These are phyloP conservation scores for Magnaporthiopsis poae DNA, from an alignment of 2,329 filamentous ascomycete species.

Conservation along the genomic window DNA sequence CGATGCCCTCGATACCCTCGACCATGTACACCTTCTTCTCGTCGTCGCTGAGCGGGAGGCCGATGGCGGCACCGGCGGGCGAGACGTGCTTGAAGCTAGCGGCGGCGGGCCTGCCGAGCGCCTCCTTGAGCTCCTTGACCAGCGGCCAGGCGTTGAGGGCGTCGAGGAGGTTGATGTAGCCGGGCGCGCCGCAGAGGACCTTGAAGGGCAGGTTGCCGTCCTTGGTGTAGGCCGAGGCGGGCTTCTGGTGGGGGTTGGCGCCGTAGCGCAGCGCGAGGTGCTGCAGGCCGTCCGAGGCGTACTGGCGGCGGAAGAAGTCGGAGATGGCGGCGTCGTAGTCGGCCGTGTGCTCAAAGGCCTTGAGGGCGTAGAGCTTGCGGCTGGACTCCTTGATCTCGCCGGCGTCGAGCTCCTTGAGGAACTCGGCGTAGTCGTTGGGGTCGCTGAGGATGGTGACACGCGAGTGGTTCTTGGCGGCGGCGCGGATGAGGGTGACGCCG, in stretches of 20 bases:
- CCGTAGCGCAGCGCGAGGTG: conserved; percentile 84
- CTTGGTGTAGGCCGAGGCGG: conserved; percentile 71
- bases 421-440: conserved; percentile 84
- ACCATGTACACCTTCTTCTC: conserved; percentile 99
- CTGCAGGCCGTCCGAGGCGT: conserved; percentile 75
- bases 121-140: conserved; percentile 88
- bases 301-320: conserved; percentile 95
- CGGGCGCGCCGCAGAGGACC: conserved; percentile 77
- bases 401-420: conserved; percentile 78
- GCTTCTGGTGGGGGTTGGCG: conserved; percentile 96
- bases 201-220: conserved; percentile 81
- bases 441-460: conserved; percentile 94
- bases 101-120: conserved; percentile 77
- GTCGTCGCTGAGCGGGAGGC: conserved; percentile 70
- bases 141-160: conserved; percentile 93
- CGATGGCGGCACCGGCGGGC: conserved; percentile 88
- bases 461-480: conserved; percentile 94
- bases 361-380: conserved; percentile 83
- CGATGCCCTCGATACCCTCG: conserved; percentile 82
- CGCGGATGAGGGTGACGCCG: conserved; percentile 89
- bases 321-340: conserved; percentile 93
- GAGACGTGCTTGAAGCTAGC: conserved; percentile 99
- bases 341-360: conserved; percentile 96
- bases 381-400: conserved; percentile 78
- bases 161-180: conserved; percentile 95